Conservation (phyloP, 805 yeast genomes). For the Cyberlindnera maclurae region DNA sequence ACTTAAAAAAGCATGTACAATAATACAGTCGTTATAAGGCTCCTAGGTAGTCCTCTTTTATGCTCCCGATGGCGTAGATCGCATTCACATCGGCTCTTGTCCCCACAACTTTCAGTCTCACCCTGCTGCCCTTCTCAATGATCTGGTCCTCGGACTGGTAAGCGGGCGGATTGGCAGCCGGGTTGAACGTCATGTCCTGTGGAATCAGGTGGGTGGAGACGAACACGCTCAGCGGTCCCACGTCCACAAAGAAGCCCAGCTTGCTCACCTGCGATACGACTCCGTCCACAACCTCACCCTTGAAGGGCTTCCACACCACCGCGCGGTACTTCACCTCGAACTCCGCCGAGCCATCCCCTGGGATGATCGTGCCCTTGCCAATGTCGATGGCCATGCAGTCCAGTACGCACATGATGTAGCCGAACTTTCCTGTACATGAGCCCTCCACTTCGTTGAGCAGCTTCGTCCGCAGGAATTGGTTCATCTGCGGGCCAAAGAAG, state of each 20-base stretch:
- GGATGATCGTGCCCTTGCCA: conserved; percentile 87
- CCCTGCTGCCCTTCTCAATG: conserved; percentile 88
- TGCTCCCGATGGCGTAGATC: conserved; percentile 95
- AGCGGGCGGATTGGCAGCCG: conserved; percentile 97
- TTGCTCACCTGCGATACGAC: conserved; percentile 88
- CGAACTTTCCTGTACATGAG: conserved; percentile 97
- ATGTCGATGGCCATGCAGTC: conserved; percentile 93
- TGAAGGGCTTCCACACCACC: conserved; percentile 96
- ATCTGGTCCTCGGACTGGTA: conserved; percentile 92
- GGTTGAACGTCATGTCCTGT: conserved; percentile 86
- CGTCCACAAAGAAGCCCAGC: conserved; percentile 97
- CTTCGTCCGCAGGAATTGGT: conserved; percentile 83
- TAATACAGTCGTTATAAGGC: conserved; percentile 38
- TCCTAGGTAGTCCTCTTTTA: conserved; percentile 95
- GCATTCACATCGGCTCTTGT: conserved; percentile 96
- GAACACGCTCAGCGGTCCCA: conserved; percentile 92
- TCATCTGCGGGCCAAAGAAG: conserved; percentile 96
- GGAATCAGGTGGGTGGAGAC: conserved; percentile 94
- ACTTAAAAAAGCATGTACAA: no score
- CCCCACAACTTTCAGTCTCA: conserved; percentile 93
- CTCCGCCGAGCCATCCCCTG: conserved; percentile 91
- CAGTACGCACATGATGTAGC: conserved; percentile 91
- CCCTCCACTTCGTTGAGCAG: conserved; percentile 95
- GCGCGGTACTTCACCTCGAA: conserved; percentile 95
- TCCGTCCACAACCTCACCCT: conserved; percentile 98